phyloP scores from a whole-genome alignment of 345 rosid species.

The Nephelium lappaceum region DNA sequence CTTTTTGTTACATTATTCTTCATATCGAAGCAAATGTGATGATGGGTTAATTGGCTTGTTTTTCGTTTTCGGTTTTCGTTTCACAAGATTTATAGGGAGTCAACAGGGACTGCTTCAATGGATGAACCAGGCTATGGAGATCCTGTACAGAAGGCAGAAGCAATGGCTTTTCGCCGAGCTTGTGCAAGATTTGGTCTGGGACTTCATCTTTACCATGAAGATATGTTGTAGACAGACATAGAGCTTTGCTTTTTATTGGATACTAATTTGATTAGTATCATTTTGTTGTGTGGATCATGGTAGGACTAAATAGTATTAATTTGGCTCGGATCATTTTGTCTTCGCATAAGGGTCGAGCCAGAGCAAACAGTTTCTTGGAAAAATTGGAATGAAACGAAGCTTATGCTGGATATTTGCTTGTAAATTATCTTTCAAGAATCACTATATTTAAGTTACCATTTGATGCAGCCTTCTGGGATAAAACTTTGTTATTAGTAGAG shows the following conservation, averaged over 20 bases:
- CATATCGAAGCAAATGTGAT: not conserved
- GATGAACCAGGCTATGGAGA: constrained; percentile 69
- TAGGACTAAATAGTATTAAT: not conserved
- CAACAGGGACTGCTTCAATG: constrained; percentile 73
- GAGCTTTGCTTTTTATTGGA: not conserved
- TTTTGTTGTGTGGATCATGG: not conserved
- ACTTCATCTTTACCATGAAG: constrained; percentile 89
- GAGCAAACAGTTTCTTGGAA: not conserved
- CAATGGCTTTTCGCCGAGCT: constrained; percentile 90
- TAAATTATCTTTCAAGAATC: not conserved
- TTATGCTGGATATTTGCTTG: not conserved
- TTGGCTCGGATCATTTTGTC: not conserved
- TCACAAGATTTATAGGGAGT: constrained; percentile 59
- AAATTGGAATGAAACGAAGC: not conserved
- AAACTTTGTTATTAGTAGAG: not conserved
- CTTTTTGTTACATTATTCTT: not conserved
- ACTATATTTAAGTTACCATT: not conserved
- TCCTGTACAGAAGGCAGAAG: constrained; percentile 88
- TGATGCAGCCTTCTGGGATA: not conserved
- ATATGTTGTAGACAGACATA: constrained; percentile 35
- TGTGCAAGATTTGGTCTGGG: constrained; percentile 91
- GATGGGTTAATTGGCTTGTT: constrained; percentile 6
- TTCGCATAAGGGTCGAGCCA: not conserved
- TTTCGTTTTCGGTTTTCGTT: not conserved
- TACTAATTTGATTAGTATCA: not conserved